Evolutionary conservation across 192 early-diverging fungal genomes (phyloP), one percentile per base, ranked within the genome.

Genomic region (Dispira parvispora): DNA sequence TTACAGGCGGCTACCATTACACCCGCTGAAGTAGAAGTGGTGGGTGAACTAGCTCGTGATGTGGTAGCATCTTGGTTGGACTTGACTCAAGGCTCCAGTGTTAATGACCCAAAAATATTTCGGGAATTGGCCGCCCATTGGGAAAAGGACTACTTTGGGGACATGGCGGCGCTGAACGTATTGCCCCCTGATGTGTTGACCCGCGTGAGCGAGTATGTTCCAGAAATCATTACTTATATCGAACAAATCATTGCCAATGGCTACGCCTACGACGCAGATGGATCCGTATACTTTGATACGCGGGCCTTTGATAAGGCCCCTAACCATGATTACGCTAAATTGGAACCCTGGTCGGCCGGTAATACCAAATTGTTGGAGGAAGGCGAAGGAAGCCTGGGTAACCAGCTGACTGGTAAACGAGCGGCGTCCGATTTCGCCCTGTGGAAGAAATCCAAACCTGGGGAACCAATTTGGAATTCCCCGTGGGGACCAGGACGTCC

Each of bases 251-350:
- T 97, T 52, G 78, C 81, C 62, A 99, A 99, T 65, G 94, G 94
- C 21, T 99, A 89, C 65, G 96, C 85, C 12, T 98, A 98, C 69
- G 92, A 88, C 68, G 77, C 78, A 1, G 82, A 88, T 47, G 89
- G 90, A 45, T 94, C 91, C 6, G 92, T 99, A 10, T 97, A 94
- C 74, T 99, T 99, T 77, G 88, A 97, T 70, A 90, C 92, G 27
- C 73, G 71, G 8, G 75, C 71, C 9, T 99, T 94, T 66, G 87
- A 89, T 66, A 84, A 82, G 55, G 70, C 84, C 50, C 76, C 87
- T 23, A 79, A 82, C 42, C 94, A 99, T 75, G 78, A 83, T 64
- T 99, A 99, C 71, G 89, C 90, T 60, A 99, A 99, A 72, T 77
- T 99, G 20, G 87, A 89, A 52, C 96, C 94, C 14, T 86, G 78